Evolutionary conservation across 768 basidiomycete species (phyloP), one percentile per base, ranked within the genome.

Genomic region (Leccinum rimulosum): DNA sequence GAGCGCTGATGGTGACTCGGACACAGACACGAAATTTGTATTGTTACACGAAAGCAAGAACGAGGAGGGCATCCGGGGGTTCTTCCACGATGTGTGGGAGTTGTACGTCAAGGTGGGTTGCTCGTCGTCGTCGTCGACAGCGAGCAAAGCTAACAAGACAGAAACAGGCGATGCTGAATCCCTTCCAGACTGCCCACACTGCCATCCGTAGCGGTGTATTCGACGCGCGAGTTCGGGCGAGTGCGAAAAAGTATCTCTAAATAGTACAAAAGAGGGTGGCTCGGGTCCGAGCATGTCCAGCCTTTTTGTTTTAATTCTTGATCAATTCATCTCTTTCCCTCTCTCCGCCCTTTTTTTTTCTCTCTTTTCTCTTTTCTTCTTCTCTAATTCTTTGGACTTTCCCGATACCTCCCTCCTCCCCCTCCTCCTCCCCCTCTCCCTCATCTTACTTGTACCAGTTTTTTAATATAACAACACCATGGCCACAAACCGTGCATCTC

Each of bases 81-180:
- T 99, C 80, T 91, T 99, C 68, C 85, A 84, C 67, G 97, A 98
- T 9, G 88, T 96, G 30, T 99, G 97, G 96, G 97, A 99, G 80
- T 68, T 91, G 66, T 98, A 96, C 76, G 85, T 96, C 51, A 99
- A 99, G 88, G 97, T 95, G 63, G 64, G 81, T 22, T 0, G 27
- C 55, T 30, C 36, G 28, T 6, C 43, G 47, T 6, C 43, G 47
- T 28, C 15, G 48, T 3, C 22, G 2, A 1, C 35, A 0, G 6
- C 7, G 47, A 22, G 2, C 27, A 4, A 11, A 22, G 10, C 56
- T 56, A 57, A 52, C n/a, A 30, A 50, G 30, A 7, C 56, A 36
- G 40, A 19, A 75, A 96, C 75, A 96, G 95, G 87, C 90, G 60
- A 80, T 85, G 78, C 56, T 97, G 74, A 99, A 97, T 68, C 96